Percentiles rank a stretch among this genome's conserved stretches.
Evolutionary conservation across 140 eudicot species (phyloP).

Genomic region (Stevia rebaudiana): DNA sequence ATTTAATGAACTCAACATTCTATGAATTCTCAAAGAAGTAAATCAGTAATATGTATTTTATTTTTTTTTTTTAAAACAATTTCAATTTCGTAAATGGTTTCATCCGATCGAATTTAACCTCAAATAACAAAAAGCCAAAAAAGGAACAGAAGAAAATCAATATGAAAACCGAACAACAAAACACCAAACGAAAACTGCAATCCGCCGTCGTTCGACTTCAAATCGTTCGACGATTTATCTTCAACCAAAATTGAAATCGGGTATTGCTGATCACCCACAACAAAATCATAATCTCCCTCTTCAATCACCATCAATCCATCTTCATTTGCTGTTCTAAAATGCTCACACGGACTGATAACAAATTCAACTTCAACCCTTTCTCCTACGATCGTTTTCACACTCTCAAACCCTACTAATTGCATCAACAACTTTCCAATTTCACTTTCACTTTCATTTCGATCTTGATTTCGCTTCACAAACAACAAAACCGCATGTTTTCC

Average conservation of each 20-base stretch:
- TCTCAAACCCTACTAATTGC: conserved; percentile 74
- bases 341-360: conserved; percentile 64
- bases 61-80: too few species aligned
- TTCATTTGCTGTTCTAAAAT: conserved; percentile 54
- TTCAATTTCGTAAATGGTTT: too few species aligned
- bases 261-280: conserved; percentile 56
- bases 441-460: too few species aligned
- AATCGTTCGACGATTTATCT: neutral
- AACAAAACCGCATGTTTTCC: conserved; percentile 77
- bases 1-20: too few species aligned
- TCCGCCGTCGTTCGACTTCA: neutral
- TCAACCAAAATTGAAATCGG: conserved; percentile 32
- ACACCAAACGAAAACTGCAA: too few species aligned
- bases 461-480: conserved; percentile 41
- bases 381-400: conserved; percentile 51
- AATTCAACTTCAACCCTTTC: conserved; percentile 44
- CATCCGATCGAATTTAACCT: too few species aligned
- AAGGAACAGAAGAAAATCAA: too few species aligned
- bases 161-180: too few species aligned
- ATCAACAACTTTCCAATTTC: conserved; percentile 45
- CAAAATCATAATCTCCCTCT: conserved; percentile 47
- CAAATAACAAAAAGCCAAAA: too few species aligned
- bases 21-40: too few species aligned
- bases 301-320: conserved; percentile 67
- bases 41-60: too few species aligned